Evolutionary conservation across 1,139 yeast species (phyloP).

Genomic region (Suhomyces chickasaworum): DNA sequence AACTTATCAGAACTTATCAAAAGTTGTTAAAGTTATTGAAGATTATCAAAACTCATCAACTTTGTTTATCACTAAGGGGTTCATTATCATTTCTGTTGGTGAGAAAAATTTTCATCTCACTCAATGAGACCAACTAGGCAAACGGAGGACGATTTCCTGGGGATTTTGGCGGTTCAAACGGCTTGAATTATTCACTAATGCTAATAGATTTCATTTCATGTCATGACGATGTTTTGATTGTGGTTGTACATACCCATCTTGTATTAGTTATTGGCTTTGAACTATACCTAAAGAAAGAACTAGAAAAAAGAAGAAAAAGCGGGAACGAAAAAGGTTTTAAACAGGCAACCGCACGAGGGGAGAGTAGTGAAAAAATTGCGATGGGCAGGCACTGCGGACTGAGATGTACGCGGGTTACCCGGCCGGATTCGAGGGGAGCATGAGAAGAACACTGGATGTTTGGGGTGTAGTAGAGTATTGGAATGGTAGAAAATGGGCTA

Average conservation of each 20-base stretch:
- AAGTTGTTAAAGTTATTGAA: too few species aligned
- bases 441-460: not conserved
- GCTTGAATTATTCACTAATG: too few species aligned
- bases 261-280: constrained; percentile 25
- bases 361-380: constrained; percentile 15
- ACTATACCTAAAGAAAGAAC: constrained; percentile 20
- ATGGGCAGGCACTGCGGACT: constrained; percentile 17
- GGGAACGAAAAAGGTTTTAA: constrained; percentile 22
- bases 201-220: not conserved
- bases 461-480: too few species aligned
- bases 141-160: not conserved
- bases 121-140: not conserved
- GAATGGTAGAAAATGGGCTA: too few species aligned
- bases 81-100: not conserved
- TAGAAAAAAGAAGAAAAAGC: constrained; percentile 21
- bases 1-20: too few species aligned
- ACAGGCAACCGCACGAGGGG: constrained; percentile 26
- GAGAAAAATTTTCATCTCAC: constrained; percentile 4
- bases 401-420: constrained; percentile 18
- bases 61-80: too few species aligned
- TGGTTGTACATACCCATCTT: constrained; percentile 44
- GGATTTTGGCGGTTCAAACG: not conserved
- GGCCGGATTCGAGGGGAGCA: constrained; percentile 3
- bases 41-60: too few species aligned
- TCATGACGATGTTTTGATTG: not conserved